Conservation (phyloP, 2,329 filamentous ascomycete species). For the Dactylellina parvicollis region DNA sequence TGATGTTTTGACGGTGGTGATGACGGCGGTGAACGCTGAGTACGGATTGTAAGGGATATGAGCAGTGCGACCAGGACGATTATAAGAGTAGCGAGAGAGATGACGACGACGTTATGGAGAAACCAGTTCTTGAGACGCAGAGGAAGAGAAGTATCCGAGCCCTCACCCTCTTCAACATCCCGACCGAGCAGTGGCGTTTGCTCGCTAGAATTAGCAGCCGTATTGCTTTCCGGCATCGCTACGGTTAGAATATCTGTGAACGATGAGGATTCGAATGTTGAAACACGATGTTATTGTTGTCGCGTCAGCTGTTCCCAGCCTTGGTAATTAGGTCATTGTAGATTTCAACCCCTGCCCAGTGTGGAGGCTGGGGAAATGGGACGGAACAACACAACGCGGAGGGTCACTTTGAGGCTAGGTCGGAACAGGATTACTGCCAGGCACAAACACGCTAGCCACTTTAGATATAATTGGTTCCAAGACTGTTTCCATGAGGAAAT, state of each 20-base stretch:
- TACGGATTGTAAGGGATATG: conserved; percentile 54
- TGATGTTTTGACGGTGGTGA: conserved; percentile 5
- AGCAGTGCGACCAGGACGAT: conserved; percentile 57
- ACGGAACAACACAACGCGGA: too few species aligned
- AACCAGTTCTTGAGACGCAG: conserved; percentile 38
- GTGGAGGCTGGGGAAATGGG: too few species aligned
- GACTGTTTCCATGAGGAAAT: too few species aligned
- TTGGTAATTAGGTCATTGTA: neutral
- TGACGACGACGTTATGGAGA: conserved; percentile 55
- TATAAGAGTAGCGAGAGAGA: conserved; percentile 57
- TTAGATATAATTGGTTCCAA: too few species aligned
- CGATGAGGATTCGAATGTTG: neutral
- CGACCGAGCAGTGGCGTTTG: conserved; percentile 15
- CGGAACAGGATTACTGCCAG: too few species aligned
- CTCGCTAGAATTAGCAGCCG: conserved; percentile 5
- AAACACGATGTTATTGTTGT: neutral
- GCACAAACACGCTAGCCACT: too few species aligned
- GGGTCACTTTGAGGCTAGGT: too few species aligned
- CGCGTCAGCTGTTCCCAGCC: neutral
- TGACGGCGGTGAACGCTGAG: conserved; percentile 11
- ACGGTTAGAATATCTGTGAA: neutral
- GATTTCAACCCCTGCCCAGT: neutral
- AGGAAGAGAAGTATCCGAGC: neutral
- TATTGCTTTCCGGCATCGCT: conserved; percentile 16
- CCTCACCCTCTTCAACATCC: conserved; percentile 1